Percentiles rank a stretch among this genome's conserved stretches.
These are phyloP conservation scores for Colletotrichum cereale DNA, from an alignment of 2,329 filamentous ascomycete species.

Conservation along the genomic window DNA sequence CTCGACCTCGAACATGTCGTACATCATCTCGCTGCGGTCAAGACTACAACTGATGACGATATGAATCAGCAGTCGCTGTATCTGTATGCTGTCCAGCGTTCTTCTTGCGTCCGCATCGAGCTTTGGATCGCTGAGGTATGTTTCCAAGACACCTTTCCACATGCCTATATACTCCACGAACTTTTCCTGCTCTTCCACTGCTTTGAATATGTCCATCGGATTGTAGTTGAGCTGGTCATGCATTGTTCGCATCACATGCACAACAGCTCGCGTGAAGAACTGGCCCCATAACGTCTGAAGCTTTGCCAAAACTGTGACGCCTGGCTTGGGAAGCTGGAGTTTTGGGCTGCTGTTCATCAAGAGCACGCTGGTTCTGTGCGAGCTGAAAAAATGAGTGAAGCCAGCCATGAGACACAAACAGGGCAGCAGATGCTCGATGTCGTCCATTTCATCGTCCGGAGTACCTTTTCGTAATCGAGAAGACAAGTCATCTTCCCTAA, in stretches of 20 bases:
- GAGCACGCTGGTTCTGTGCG: conserved; percentile 15
- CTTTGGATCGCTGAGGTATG: not conserved
- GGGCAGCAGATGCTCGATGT: conserved; percentile 36
- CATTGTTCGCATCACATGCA: conserved; percentile 35
- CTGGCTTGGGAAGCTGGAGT: conserved; percentile 15
- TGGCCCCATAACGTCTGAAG: conserved; percentile 36
- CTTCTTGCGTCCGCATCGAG: conserved; percentile 5
- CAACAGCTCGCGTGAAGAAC: conserved; percentile 39
- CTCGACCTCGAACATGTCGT: conserved; percentile 38
- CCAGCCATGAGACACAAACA: conserved; percentile 37
- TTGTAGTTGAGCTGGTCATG: conserved; percentile 24
- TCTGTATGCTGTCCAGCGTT: conserved; percentile 33
- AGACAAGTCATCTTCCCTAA: not conserved
- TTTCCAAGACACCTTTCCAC: conserved; percentile 21
- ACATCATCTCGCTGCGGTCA: conserved; percentile 39
- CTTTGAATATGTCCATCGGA: not conserved
- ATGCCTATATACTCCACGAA: conserved; percentile 26
- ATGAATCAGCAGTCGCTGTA: conserved; percentile 32
- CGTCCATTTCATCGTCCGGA: conserved; percentile 33
- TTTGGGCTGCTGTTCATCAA: conserved; percentile 23
- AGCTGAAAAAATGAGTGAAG: conserved; percentile 38
- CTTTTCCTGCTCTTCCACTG: not conserved
- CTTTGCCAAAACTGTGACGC: conserved; percentile 1
- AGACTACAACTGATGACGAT: conserved; percentile 37
- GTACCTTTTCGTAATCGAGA: not conserved